Percentiles rank a stretch among this genome's conserved stretches.
These are phyloP conservation scores for Alternaria postmessia DNA, from an alignment of 2,329 filamentous ascomycete genomes.

Conservation along the genomic window DNA sequence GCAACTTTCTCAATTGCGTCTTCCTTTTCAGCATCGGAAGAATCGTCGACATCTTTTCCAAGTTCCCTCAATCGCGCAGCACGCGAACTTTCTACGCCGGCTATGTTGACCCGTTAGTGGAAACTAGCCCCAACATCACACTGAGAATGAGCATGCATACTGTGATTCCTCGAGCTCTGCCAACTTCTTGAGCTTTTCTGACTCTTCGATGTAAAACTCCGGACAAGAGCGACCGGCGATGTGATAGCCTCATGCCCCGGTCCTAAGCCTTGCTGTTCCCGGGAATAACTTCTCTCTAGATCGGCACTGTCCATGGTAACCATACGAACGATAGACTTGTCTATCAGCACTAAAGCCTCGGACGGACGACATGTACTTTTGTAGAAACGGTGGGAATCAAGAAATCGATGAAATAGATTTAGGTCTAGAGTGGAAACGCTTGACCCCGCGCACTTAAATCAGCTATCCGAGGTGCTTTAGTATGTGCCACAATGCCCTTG, in stretches of 20 bases:
- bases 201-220: conserved; percentile 37
- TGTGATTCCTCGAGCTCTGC: conserved; percentile 21
- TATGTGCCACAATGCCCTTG: background rate
- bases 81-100: conserved; percentile 28
- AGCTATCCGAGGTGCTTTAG: conserved; percentile 19
- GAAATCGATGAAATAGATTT: background rate
- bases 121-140: background rate
- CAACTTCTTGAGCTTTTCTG: conserved; percentile 23
- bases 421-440: conserved; percentile 4
- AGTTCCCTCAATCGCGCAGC: conserved; percentile 24
- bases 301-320: conserved; percentile 31
- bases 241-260: conserved; percentile 33
- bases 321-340: conserved; percentile 20
- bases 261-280: conserved; percentile 41
- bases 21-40: conserved; percentile 34
- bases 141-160: conserved; percentile 13
- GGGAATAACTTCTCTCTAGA: conserved; percentile 47
- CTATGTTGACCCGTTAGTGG: conserved; percentile 18
- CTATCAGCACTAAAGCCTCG: background rate
- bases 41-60: conserved; percentile 33
- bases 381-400: conserved; percentile 10
- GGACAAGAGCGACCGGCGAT: conserved; percentile 39
- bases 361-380: background rate
- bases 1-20: conserved; percentile 38
- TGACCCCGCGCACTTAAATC: conserved; percentile 14